Percentiles rank a stretch among this genome's conserved stretches.
These are phyloP conservation scores for Hymenoscyphus linearis DNA, from an alignment of 2,329 filamentous ascomycete species.

Conservation along the genomic window DNA sequence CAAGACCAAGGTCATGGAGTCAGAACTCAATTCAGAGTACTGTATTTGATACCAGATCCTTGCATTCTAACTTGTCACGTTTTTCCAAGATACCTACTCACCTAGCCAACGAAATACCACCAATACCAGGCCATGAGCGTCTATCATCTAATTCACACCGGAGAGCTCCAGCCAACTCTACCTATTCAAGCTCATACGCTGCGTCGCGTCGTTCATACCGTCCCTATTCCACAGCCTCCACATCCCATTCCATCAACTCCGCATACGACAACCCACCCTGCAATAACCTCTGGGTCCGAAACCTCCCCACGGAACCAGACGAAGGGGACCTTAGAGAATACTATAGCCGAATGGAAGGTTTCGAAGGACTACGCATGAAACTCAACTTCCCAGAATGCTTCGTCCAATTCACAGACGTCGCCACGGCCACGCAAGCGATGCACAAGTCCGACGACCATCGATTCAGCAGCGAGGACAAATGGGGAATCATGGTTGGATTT, in stretches of 20 bases:
- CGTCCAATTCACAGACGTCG: conserved; percentile 6
- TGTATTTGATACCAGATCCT: conserved; percentile 8
- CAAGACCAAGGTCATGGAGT: conserved; percentile 6
- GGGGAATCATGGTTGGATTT: conserved; percentile 12
- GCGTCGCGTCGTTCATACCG: conserved; percentile 6
- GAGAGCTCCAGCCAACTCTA: not conserved
- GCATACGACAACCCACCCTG: conserved; percentile 11
- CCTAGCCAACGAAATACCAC: conserved; percentile 5
- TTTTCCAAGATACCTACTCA: conserved; percentile 6
- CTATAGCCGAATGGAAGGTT: conserved; percentile 6
- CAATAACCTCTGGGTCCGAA: conserved; percentile 9
- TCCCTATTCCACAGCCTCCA: conserved; percentile 8
- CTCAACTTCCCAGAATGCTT: conserved; percentile 12
- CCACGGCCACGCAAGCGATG: conserved; percentile 2
- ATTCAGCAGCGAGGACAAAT: conserved; percentile 9
- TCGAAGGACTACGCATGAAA: conserved; percentile 10
- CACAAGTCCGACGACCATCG: conserved; percentile 9
- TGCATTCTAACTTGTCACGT: conserved; percentile 7
- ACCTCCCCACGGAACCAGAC: conserved; percentile 6
- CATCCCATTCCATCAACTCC: conserved; percentile 10
- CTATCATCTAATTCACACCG: not conserved
- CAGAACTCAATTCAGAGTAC: conserved; percentile 12
- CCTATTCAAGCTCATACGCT: not conserved
- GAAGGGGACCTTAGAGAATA: conserved; percentile 8
- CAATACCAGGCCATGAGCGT: not conserved